A percentile compares a stretch with the other conserved stretches of the same genome.
Evolutionary conservation across 208 protist genomes (phyloP).

Genomic region (Leishmania tropica): DNA sequence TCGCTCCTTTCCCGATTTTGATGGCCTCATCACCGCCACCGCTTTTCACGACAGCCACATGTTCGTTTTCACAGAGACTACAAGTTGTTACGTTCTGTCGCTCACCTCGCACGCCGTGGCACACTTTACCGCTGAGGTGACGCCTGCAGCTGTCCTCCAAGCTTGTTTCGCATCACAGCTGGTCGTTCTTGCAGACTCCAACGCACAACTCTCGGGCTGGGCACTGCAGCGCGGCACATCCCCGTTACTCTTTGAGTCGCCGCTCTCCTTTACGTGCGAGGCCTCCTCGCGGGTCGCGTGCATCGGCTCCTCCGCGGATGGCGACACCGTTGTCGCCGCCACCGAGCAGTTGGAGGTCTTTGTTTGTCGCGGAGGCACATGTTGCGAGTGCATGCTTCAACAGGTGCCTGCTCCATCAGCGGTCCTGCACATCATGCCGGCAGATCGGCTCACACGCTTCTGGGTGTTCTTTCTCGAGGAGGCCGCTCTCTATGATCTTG

Average conservation of each 20-base stretch:
- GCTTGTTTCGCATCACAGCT: constrained; percentile 9
- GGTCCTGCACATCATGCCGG: constrained; percentile 8
- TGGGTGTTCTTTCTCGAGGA: constrained; percentile 28
- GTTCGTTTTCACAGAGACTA: constrained; percentile 33
- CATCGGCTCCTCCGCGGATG: constrained; percentile 9
- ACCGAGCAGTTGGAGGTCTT: constrained; percentile 19
- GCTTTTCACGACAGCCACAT: constrained; percentile 17
- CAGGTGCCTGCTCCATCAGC: background rate
- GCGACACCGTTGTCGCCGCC: constrained; percentile 2
- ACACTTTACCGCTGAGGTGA: constrained; percentile 20
- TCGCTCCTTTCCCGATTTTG: constrained; percentile 51
- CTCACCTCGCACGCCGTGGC: constrained; percentile 23
- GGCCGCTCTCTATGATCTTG: constrained; percentile 12
- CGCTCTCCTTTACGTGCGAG: constrained; percentile 12
- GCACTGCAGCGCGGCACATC: background rate
- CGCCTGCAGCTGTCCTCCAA: constrained; percentile 4
- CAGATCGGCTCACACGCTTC: constrained; percentile 2
- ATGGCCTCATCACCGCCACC: constrained; percentile 13
- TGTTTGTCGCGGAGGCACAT: constrained; percentile 8
- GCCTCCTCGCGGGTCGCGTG: constrained; percentile 22
- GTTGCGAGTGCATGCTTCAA: constrained; percentile 16
- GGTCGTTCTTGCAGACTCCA: constrained; percentile 26
- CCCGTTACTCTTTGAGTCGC: background rate
- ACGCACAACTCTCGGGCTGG: constrained; percentile 22
- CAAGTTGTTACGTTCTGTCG: constrained; percentile 28